phyloP scores from a whole-genome alignment of 2,329 filamentous ascomycete genomes.

The Ophiobolus disseminans region DNA sequence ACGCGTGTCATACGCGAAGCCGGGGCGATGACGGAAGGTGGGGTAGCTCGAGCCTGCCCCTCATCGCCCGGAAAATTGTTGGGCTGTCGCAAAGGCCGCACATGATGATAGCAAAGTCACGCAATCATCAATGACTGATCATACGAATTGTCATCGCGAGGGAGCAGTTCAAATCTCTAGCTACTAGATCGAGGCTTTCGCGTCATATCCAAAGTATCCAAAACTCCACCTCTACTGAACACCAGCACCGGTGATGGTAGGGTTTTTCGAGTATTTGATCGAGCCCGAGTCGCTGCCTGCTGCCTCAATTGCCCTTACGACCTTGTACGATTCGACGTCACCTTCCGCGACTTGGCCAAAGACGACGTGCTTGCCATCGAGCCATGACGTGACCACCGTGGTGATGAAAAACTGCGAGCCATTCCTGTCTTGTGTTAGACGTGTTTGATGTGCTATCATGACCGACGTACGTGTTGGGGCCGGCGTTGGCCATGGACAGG shows the following conservation, averaged over 20 bases:
- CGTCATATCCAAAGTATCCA: not conserved
- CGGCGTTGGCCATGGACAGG: conserved; percentile 95
- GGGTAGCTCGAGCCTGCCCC: conserved; percentile 35
- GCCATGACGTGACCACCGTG: conserved; percentile 70
- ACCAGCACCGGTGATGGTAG: conserved; percentile 62
- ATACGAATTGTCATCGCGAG: too few relatives aligned
- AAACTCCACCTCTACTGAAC: conserved; percentile 51
- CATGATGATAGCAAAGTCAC: too few relatives aligned
- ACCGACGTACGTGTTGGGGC: conserved; percentile 79
- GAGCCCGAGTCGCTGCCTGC: conserved; percentile 62
- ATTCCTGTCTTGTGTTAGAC: conserved; percentile 58
- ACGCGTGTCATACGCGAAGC: too few relatives aligned
- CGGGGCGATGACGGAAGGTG: too few relatives aligned
- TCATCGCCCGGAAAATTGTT: conserved; percentile 6
- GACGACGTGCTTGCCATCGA: conserved; percentile 83
- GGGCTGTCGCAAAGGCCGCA: too few relatives aligned
- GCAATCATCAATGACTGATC: too few relatives aligned
- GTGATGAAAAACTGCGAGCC: conserved; percentile 78
- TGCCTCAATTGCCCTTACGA: conserved; percentile 67
- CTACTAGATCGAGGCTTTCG: too few relatives aligned
- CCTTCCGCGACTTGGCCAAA: conserved; percentile 74
- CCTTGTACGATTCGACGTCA: conserved; percentile 60
- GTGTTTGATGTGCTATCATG: not conserved
- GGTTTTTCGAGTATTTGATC: conserved; percentile 58
- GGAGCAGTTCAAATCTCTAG: too few relatives aligned